phyloP scores from a whole-genome alignment of 2,329 filamentous ascomycete genomes.

The Xylaria sp. region DNA sequence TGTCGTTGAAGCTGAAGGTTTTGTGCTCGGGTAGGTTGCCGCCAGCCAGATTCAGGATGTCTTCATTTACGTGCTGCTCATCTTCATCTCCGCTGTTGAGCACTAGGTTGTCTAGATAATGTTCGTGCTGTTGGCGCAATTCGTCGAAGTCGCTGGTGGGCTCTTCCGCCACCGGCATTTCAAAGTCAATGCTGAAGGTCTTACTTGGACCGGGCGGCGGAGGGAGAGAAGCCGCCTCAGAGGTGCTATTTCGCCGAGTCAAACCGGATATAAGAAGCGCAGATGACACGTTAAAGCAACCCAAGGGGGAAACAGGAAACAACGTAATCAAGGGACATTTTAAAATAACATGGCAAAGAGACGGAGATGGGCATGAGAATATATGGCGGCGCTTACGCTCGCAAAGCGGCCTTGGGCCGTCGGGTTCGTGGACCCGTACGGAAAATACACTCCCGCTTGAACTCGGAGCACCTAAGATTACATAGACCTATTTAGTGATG shows the following conservation, averaged over 20 bases:
- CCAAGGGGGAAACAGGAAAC: neutral
- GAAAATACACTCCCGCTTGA: conserved; percentile 64
- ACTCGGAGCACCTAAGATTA: conserved; percentile 58
- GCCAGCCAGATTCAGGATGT: neutral
- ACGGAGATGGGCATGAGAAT: neutral
- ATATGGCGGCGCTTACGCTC: conserved; percentile 50
- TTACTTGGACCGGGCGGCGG: conserved; percentile 56
- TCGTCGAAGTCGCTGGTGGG: conserved; percentile 53
- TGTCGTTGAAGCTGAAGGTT: conserved; percentile 44
- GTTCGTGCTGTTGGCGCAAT: conserved; percentile 56
- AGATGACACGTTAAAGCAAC: neutral
- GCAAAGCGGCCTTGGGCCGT: conserved; percentile 54
- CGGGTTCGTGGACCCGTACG: conserved; percentile 61
- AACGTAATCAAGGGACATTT: neutral
- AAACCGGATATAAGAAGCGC: neutral
- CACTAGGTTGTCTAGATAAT: conserved; percentile 55
- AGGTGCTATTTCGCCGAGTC: conserved; percentile 33
- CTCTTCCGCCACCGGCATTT: conserved; percentile 55
- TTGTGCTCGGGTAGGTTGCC: conserved; percentile 2
- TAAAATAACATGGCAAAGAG: neutral
- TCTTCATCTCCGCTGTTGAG: conserved; percentile 45
- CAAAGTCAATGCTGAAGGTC: conserved; percentile 65
- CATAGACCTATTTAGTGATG: conserved; percentile 11
- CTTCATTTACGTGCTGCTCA: conserved; percentile 14
- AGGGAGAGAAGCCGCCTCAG: conserved; percentile 38